A percentile compares a stretch with the other conserved stretches of the same genome.
phyloP scores from a whole-genome alignment of 192 early-diverging fungal species.

The Linderina pennispora region DNA sequence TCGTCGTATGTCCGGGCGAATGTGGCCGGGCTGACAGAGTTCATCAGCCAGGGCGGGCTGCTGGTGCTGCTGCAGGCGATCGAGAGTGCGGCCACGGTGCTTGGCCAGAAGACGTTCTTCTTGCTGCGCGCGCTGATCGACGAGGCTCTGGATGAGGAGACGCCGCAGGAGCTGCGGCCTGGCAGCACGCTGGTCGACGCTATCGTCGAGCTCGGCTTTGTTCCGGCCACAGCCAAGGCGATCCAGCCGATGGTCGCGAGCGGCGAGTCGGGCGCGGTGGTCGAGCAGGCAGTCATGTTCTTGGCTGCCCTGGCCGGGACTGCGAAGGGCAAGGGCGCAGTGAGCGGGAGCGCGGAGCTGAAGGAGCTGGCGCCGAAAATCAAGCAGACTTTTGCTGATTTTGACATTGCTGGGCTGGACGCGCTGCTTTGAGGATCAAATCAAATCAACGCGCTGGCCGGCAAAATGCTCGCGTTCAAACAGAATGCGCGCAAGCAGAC shows the following conservation, averaged over 20 bases:
- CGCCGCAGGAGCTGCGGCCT: slow-evolving; percentile 26
- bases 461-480: too few relatives aligned
- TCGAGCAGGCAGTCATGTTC: slow-evolving; percentile 29
- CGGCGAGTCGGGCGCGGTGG: slow-evolving; percentile 20
- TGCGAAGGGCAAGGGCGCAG: slow-evolving; percentile 6
- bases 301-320: slow-evolving; percentile 17
- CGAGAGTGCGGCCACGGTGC: slow-evolving; percentile 23
- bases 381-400: slow-evolving; percentile 2
- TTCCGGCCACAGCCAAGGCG: slow-evolving; percentile 39
- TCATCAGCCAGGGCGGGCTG: slow-evolving; percentile 47
- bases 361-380: slow-evolving; percentile 1
- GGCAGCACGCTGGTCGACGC: slow-evolving; percentile 29
- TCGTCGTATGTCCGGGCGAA: slow-evolving; percentile 61
- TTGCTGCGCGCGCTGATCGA: slow-evolving; percentile 57
- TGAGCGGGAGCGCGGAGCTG: slow-evolving; percentile 6
- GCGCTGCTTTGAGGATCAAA: too few relatives aligned
- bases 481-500: too few relatives aligned
- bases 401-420: slow-evolving; percentile 8
- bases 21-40: slow-evolving; percentile 49
- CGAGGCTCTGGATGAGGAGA: slow-evolving; percentile 47
- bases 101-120: slow-evolving; percentile 51
- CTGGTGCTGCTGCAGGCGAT: slow-evolving; percentile 39
- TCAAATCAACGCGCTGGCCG: too few relatives aligned
- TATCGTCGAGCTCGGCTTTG: slow-evolving; percentile 43
- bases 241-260: slow-evolving; percentile 43